Percentiles rank a stretch among this genome's conserved stretches.
These are phyloP conservation scores for Gossypioides kirkii DNA, from an alignment of 345 rosid species.

Conservation along the genomic window DNA sequence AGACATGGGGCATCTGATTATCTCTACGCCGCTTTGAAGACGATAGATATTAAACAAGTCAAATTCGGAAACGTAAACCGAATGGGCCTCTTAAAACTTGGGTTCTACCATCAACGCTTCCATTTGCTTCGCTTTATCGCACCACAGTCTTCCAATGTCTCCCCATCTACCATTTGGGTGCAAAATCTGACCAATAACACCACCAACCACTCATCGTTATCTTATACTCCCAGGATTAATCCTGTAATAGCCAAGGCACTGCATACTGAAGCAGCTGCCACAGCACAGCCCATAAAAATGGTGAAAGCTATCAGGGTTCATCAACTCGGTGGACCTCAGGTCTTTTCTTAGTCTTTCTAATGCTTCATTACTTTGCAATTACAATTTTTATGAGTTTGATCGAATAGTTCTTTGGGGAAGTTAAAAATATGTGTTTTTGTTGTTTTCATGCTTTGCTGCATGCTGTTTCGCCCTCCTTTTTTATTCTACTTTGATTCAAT, in stretches of 20 bases:
- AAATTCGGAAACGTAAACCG: background rate
- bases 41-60: background rate
- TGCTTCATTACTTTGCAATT: background rate
- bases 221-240: background rate
- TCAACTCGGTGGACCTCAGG: constrained; percentile 92
- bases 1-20: no score
- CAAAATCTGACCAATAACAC: background rate
- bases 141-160: background rate
- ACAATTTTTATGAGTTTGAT: background rate
- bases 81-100: constrained; percentile 7
- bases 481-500: background rate
- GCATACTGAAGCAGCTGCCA: constrained; percentile 16
- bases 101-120: background rate
- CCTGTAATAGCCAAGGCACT: background rate
- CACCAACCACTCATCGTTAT: background rate
- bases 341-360: constrained; percentile 3
- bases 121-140: background rate
- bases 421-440: background rate
- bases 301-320: constrained; percentile 82
- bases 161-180: background rate
- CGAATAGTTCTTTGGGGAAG: background rate
- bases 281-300: constrained; percentile 39
- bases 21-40: background rate
- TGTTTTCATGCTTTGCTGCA: background rate
- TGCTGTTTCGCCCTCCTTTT: background rate